Conservation (phyloP, 305 asterid species). For the Lippia alba region DNA sequence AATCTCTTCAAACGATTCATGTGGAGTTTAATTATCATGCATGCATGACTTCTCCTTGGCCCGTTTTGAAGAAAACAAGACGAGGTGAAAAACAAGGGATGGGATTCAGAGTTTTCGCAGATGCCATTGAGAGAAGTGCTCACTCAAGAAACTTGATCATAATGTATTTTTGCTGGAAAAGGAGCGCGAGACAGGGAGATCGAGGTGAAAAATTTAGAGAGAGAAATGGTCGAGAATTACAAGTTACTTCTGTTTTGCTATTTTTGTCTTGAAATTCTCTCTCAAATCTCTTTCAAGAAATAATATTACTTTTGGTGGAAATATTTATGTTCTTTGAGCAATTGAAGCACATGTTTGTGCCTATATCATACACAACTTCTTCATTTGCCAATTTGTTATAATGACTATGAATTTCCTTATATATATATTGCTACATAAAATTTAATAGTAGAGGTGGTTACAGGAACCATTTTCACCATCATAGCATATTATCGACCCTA, state of each 20-base stretch:
- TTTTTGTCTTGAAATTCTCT: conserved; percentile 8
- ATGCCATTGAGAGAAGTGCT: conserved; percentile 35
- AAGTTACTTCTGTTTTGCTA: conserved; percentile 16
- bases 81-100: conserved; percentile 48
- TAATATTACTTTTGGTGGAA: conserved; percentile 13
- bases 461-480: no score
- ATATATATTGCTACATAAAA: no score
- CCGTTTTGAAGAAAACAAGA: conserved; percentile 46
- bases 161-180: background rate
- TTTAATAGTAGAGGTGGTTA: no score
- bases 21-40: conserved; percentile 30
- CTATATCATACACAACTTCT: background rate
- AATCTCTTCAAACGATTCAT: conserved; percentile 42
- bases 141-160: no score
- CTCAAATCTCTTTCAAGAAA: conserved; percentile 28
- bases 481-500: no score
- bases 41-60: conserved; percentile 12
- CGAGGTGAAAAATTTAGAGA: conserved; percentile 7
- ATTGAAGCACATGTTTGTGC: background rate
- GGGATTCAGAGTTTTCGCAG: conserved; percentile 52
- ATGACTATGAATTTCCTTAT: no score
- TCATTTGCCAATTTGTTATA: background rate
- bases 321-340: background rate
- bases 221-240: background rate
- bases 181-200: background rate